phyloP scores from a whole-genome alignment of 1,284 basidiomycete species.

The Cystobasidium slooffiae region DNA sequence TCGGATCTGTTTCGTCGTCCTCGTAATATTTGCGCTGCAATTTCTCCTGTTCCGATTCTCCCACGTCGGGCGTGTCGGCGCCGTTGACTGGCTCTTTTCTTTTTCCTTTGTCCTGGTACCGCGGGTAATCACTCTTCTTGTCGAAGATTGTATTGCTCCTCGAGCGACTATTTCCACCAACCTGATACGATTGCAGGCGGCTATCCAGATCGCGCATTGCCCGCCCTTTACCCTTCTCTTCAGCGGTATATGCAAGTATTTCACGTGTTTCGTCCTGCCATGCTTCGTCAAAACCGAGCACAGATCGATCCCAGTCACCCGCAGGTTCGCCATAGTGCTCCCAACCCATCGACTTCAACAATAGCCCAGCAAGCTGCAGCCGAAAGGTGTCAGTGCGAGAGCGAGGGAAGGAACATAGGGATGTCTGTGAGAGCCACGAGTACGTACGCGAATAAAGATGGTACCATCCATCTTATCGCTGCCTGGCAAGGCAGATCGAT shows the following conservation, averaged over 20 bases:
- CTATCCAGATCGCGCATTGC: neutral
- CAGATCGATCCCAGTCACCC: conserved; percentile 49
- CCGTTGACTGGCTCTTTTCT: conserved; percentile 6
- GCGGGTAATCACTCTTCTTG: conserved; percentile 6
- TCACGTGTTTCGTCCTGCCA: conserved; percentile 45
- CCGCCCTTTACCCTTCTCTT: neutral
- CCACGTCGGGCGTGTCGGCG: neutral
- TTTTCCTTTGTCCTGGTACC: conserved; percentile 35
- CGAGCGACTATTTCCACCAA: conserved; percentile 4
- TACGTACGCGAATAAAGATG: conserved; percentile 48
- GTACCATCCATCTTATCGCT: conserved; percentile 50
- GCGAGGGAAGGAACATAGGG: neutral
- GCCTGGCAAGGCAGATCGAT: conserved; percentile 45
- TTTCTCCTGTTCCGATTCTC: conserved; percentile 27
- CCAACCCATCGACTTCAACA: conserved; percentile 41
- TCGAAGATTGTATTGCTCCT: conserved; percentile 27
- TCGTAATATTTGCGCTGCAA: conserved; percentile 17
- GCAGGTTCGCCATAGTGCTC: conserved; percentile 47
- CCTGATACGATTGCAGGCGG: conserved; percentile 9
- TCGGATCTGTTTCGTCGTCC: conserved; percentile 24
- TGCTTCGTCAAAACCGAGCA: conserved; percentile 49
- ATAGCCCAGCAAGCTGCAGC: conserved; percentile 28
- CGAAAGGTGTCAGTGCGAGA: neutral
- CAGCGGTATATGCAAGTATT: conserved; percentile 18
- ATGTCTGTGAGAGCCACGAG: conserved; percentile 32